Evolutionary conservation across 1,284 basidiomycete species (phyloP), one percentile per base, ranked within the genome.

Genomic region (Cutaneotrichosporon spelunceum): DNA sequence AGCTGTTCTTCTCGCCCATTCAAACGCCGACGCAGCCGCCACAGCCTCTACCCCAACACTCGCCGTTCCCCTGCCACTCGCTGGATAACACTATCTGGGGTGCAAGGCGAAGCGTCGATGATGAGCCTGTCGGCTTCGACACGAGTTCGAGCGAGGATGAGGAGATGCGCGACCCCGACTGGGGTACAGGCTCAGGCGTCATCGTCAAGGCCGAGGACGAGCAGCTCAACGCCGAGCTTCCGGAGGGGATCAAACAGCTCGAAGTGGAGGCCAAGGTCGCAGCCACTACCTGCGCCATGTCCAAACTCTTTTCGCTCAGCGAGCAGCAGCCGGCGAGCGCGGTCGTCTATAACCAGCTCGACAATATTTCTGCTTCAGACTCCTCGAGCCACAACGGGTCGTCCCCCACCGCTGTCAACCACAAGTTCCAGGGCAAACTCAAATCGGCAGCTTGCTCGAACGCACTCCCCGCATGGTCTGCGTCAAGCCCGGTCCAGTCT

Each of bases 1-100:
- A 71, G 23, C 64, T 70, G 42, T 71, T 72, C 68, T 67, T 71
- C 58, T 68, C 70, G 13, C 69, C 68, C n/a, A 52, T 63, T 24
- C 52, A 44, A 19, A 49, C 64, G 9, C 56, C 44, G 4, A 26
- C 59, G 14, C 59, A 66, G 24, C 56, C 68, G 2, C 59, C 66
- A 11, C 62, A 62, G 4, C 57, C 61, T 16, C 47, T 63, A 0
- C 67, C 68, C 3, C 67, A 67, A 27, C 58, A 67, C 2, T 73
- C 76, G n/a, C 73, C 73, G 9, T 78, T 75, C 65, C 76, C 76
- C 2, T 72, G 68, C n/a, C 76, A 78, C 59, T 75, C 74, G 7
- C 70, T 78, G 23, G 76, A 78, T 64, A 78, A 78, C 62, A 75
- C 76, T 14, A 72, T 68, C 24, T 78, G 76, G 76, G 69, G 66